These are phyloP conservation scores for Hemileccinum rubropunctum DNA, from an alignment of 768 basidiomycete species.

Conservation along the genomic window DNA sequence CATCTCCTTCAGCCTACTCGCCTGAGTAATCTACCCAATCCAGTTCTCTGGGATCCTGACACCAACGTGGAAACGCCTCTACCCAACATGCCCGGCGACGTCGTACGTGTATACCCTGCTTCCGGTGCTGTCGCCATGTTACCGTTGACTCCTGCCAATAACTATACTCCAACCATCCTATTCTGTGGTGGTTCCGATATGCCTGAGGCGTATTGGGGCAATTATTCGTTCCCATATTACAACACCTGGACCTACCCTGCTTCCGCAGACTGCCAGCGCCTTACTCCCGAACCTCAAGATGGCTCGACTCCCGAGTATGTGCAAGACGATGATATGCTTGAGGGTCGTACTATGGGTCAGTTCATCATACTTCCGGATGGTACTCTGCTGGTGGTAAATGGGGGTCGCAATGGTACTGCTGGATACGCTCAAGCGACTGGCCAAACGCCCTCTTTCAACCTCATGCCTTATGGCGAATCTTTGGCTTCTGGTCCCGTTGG, in stretches of 20 bases:
- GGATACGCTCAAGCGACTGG: constrained; percentile 71
- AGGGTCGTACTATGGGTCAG: constrained; percentile 87
- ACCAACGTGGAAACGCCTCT: constrained; percentile 58
- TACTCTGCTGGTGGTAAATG: constrained; percentile 75
- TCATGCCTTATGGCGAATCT: constrained; percentile 74
- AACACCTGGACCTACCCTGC: constrained; percentile 76
- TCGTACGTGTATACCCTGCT: constrained; percentile 88
- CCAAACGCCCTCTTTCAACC: constrained; percentile 33
- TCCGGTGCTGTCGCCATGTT: constrained; percentile 89
- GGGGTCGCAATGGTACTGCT: constrained; percentile 82
- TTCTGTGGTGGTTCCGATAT: constrained; percentile 92
- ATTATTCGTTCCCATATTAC: constrained; percentile 69
- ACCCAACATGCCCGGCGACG: constrained; percentile 67
- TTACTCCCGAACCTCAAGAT: constrained; percentile 82
- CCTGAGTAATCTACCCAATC: not conserved
- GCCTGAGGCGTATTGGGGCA: constrained; percentile 70
- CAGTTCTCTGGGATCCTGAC: constrained; percentile 52
- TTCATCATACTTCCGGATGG: constrained; percentile 84
- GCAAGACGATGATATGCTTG: constrained; percentile 73
- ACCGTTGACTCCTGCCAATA: constrained; percentile 85
- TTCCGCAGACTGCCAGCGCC: constrained; percentile 71
- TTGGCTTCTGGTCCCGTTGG: constrained; percentile 79
- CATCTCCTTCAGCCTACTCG: not conserved
- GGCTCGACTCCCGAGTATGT: constrained; percentile 58
- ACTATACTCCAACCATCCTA: constrained; percentile 79